These are phyloP conservation scores for Penicillium corylophilum DNA, from an alignment of 2,329 filamentous ascomycete genomes.

Conservation along the genomic window DNA sequence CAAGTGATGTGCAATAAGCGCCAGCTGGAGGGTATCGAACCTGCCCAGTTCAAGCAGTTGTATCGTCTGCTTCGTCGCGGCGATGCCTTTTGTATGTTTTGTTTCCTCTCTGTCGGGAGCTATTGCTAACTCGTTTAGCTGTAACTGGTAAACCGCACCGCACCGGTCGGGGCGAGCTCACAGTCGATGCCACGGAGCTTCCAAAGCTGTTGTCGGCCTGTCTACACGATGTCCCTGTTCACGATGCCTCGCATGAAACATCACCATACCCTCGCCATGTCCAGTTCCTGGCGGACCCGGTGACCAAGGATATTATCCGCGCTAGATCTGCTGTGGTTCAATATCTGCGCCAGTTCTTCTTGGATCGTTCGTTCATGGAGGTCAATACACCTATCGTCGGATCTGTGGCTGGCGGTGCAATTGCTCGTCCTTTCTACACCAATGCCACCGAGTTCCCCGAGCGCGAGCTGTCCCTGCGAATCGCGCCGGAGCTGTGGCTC, in stretches of 20 bases:
- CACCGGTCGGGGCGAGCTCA: conserved; percentile 72
- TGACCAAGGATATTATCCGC: conserved; percentile 66
- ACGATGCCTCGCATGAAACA: conserved; percentile 68
- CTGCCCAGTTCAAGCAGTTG: conserved; percentile 57
- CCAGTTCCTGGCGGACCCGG: conserved; percentile 75
- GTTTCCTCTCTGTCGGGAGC: conserved; percentile 7
- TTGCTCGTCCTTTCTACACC: conserved; percentile 83
- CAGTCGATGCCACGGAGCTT: conserved; percentile 65
- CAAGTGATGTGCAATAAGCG: conserved; percentile 75
- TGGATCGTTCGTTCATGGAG: conserved; percentile 72
- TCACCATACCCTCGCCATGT: conserved; percentile 77
- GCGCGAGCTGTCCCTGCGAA: conserved; percentile 72
- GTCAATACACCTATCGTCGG: conserved; percentile 89
- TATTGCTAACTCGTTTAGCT: conserved; percentile 46
- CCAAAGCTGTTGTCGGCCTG: conserved; percentile 74
- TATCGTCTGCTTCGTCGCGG: conserved; percentile 71
- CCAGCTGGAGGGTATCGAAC: conserved; percentile 35
- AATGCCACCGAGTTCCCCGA: conserved; percentile 72
- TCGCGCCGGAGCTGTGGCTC: conserved; percentile 92
- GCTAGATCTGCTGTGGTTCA: conserved; percentile 73
- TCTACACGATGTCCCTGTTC: conserved; percentile 73
- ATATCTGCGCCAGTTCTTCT: conserved; percentile 70
- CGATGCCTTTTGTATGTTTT: conserved; percentile 74
- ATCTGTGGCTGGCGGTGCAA: conserved; percentile 78
- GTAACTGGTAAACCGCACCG: conserved; percentile 68